Conservation (phyloP, 306 rosid species). For the Acacia melanoxylon region DNA sequence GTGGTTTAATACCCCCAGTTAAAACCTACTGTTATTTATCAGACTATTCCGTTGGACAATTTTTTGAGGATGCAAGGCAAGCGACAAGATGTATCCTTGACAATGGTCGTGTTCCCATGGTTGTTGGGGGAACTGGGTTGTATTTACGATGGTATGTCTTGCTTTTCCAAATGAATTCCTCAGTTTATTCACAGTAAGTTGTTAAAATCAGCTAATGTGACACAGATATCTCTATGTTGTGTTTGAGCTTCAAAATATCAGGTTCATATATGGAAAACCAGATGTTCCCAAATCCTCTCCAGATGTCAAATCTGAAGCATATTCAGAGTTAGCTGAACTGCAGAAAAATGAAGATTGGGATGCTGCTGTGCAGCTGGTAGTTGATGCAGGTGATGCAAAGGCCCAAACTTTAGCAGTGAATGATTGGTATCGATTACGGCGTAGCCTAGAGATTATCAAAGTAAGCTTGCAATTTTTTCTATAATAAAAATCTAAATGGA, state of each 20-base stretch:
- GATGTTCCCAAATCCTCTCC: slow-evolving; percentile 81
- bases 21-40: slow-evolving; percentile 44
- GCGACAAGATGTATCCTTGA: slow-evolving; percentile 74
- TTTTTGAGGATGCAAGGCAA: slow-evolving; percentile 92
- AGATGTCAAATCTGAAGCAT: slow-evolving; percentile 63
- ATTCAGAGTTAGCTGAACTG: slow-evolving; percentile 61
- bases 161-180: slow-evolving; percentile 13
- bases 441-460: slow-evolving; percentile 86
- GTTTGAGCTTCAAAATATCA: slow-evolving; percentile 35
- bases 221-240: slow-evolving; percentile 9
- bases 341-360: slow-evolving; percentile 79
- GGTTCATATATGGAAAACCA: slow-evolving; percentile 93
- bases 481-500: slow-evolving; percentile 5
- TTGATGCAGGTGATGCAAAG: slow-evolving; percentile 82
- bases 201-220: slow-evolving; percentile 13
- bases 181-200: slow-evolving; percentile 24
- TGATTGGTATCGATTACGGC: slow-evolving; percentile 88
- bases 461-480: slow-evolving; percentile 41
- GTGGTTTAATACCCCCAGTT: slow-evolving; percentile 25
- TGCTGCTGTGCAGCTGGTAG: slow-evolving; percentile 83
- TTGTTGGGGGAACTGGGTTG: slow-evolving; percentile 93
- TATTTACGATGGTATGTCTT: slow-evolving; percentile 83
- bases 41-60: slow-evolving; percentile 93
- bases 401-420: slow-evolving; percentile 62
- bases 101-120: slow-evolving; percentile 76